Conservation (phyloP, 306 rosid species). For the Prunus padus region DNA sequence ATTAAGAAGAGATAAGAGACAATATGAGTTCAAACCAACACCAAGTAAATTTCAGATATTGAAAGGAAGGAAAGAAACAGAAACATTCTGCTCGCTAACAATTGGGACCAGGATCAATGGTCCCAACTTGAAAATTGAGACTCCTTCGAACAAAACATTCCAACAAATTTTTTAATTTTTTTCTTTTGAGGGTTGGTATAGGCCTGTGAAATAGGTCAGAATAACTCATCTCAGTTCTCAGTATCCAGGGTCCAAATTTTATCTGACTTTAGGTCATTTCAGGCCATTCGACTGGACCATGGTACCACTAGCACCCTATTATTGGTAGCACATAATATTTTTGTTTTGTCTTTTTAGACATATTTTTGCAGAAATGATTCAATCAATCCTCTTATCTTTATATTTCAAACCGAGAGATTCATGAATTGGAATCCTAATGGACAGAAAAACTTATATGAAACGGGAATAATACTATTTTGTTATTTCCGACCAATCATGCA, state of each 20-base stretch:
- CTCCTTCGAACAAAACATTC: not conserved
- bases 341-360: not conserved
- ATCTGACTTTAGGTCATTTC: not conserved
- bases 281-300: not conserved
- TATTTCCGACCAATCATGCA: accelerated
- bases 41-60: not conserved
- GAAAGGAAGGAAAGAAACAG: not conserved
- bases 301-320: not conserved
- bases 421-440: no score
- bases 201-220: not conserved
- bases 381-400: not conserved
- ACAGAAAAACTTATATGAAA: no score
- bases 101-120: not conserved
- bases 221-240: not conserved
- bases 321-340: not conserved
- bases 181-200: not conserved
- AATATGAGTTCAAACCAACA: no score
- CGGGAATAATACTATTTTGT: accelerated
- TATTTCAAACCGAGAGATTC: no score
- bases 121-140: not conserved
- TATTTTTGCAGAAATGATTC: no score
- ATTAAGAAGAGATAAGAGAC: not conserved
- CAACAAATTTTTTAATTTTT: not conserved
- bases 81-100: not conserved
- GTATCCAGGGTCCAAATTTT: not conserved